Evolutionary conservation across 2,329 filamentous ascomycete genomes (phyloP), one percentile per base, ranked within the genome.

Genomic region (Trichophyton benhamiae): DNA sequence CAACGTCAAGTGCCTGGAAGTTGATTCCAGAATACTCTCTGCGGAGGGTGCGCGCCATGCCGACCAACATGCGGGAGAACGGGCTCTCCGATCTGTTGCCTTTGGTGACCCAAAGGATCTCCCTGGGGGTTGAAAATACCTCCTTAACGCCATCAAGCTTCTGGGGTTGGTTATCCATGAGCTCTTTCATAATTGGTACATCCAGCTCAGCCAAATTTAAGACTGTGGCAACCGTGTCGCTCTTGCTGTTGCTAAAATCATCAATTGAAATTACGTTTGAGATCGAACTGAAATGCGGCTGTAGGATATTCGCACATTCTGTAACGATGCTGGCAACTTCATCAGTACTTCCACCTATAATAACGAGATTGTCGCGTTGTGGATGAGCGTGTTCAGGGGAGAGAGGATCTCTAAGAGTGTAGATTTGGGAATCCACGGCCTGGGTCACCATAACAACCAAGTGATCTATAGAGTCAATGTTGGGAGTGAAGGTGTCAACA

Each of bases 401-500:
- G 22, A 48, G 44, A 4, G 44, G 44, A 48, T 20, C 7, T 48
- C 20, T 17, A 13, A 48, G 44, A 3, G n/a, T 11, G n/a, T 48
- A 25, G 7, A 48, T 48, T 13, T 48, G 44, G 11, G 44, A 9
- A 25, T 48, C 44, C 9, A 48, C 44, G 7, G 44, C 44, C 11
- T 48, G 44, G 9, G 44, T 48, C 2, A 20, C 44, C 44, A 48
- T 48, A 48, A 48, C 44, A 48, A 48, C 44, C 44, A 48, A 22
- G 20, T 48, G 44, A 20, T 48, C 44, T 25, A 48, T 48, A 20
- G 44, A 48, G 20, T 22, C 20, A 48, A 44, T 44, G 7, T 44
- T n/a, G 3, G 61, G 64, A 2, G 61, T 59, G 15, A 52, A 38
- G 1, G 61, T 46, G 13, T 63, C 64, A 38, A 65, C 30, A 3